phyloP scores from a whole-genome alignment of 2,329 filamentous ascomycete genomes.

The Fusarium napiforme region DNA sequence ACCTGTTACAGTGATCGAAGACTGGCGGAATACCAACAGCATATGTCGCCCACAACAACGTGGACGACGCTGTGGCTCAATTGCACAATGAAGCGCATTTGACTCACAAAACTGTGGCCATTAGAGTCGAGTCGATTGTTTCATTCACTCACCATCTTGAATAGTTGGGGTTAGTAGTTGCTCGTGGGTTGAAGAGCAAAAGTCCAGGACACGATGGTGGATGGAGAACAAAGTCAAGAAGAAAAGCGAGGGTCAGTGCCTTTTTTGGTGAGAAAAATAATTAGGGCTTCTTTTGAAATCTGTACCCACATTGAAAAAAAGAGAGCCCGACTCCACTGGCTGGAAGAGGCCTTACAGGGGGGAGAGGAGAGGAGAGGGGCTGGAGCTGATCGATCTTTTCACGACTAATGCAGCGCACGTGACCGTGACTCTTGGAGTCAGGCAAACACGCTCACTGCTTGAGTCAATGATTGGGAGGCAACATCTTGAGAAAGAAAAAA shows the following conservation, averaged over 20 bases:
- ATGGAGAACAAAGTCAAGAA: conserved; percentile 45
- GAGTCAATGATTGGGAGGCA: conserved; percentile 24
- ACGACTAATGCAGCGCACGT: conserved; percentile 22
- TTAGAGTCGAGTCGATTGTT: conserved; percentile 50
- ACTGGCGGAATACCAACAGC: conserved; percentile 51
- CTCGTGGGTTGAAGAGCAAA: conserved; percentile 51
- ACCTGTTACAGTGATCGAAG: conserved; percentile 38
- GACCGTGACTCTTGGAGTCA: conserved; percentile 21
- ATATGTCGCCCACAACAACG: conserved; percentile 29
- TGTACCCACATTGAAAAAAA: conserved; percentile 30
- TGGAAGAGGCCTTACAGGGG: conserved; percentile 5
- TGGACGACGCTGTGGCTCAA: conserved; percentile 49
- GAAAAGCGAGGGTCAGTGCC: conserved; percentile 31
- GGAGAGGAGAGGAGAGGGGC: conserved; percentile 4
- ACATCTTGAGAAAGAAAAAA: not conserved
- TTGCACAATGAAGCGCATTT: conserved; percentile 48
- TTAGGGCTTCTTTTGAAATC: conserved; percentile 50
- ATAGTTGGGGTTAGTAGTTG: conserved; percentile 51
- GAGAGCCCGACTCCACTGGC: conserved; percentile 5
- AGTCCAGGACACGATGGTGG: conserved; percentile 47
- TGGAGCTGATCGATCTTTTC: conserved; percentile 1
- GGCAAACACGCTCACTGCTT: conserved; percentile 21
- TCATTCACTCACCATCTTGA: conserved; percentile 57
- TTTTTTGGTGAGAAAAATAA: conserved; percentile 47
- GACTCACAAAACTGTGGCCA: conserved; percentile 53